Evolutionary conservation across 176 grass and related monocot genomes (phyloP).

Genomic region (Typha latifolia): DNA sequence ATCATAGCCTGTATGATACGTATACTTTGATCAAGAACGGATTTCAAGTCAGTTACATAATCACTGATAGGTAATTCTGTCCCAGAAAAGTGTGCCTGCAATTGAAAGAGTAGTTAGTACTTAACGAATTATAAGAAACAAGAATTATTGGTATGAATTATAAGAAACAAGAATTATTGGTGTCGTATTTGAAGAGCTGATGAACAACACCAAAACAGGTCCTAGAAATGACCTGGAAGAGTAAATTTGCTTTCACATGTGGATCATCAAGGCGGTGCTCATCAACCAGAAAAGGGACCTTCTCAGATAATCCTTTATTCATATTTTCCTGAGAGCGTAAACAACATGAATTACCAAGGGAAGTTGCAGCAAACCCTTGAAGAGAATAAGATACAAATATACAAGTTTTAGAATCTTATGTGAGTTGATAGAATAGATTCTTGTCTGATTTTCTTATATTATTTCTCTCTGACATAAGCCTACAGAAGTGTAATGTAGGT

Average conservation of each 20-base stretch:
- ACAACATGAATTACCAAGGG: constrained; percentile 16
- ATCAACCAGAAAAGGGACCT: constrained; percentile 64
- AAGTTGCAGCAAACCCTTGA: neutral
- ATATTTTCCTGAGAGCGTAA: constrained; percentile 63
- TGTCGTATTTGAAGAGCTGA: neutral
- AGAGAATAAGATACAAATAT: constrained; percentile 4
- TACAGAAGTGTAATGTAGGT: too few species aligned
- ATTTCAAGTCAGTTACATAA: constrained; percentile 92
- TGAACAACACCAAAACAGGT: neutral
- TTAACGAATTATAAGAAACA: too few species aligned
- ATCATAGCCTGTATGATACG: constrained; percentile 98
- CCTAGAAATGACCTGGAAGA: constrained; percentile 62
- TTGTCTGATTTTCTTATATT: too few species aligned
- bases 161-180: neutral
- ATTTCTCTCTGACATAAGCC: too few species aligned
- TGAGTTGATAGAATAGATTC: neutral
- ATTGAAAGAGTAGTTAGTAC: constrained; percentile 15
- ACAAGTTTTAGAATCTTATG: neutral
- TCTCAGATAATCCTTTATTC: constrained; percentile 71
- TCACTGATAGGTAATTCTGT: constrained; percentile 82
- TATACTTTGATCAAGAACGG: constrained; percentile 98
- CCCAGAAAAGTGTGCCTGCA: constrained; percentile 85
- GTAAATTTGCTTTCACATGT: constrained; percentile 97
- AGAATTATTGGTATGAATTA: too few species aligned
- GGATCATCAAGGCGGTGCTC: constrained; percentile 85